Percentiles rank a stretch among this genome's conserved stretches.
Conservation (phyloP, 768 basidiomycete species). For the Podaxis sp. region DNA sequence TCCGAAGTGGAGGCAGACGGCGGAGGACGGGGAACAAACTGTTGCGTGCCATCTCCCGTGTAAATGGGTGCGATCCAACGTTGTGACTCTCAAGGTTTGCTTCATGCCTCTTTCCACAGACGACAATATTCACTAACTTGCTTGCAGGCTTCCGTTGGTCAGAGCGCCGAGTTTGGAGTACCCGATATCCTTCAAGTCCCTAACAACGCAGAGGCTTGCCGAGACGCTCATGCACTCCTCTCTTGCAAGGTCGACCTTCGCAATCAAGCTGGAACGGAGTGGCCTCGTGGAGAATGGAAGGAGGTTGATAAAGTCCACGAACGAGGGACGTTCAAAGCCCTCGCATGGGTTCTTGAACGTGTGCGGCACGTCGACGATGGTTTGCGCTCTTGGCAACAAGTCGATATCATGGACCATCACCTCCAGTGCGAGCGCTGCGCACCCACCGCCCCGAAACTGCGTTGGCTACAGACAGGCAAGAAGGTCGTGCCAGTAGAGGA, state of each 20-base stretch:
- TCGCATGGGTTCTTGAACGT: constrained; percentile 88
- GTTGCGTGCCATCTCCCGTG: constrained; percentile 62
- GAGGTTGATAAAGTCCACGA: constrained; percentile 89
- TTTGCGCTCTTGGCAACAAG: constrained; percentile 66
- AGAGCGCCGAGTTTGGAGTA: constrained; percentile 63
- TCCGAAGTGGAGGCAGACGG: constrained; percentile 76
- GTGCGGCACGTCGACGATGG: constrained; percentile 71
- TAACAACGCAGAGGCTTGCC: constrained; percentile 61
- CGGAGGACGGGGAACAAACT: constrained; percentile 42
- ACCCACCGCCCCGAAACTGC: constrained; percentile 70
- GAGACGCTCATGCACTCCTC: constrained; percentile 74
- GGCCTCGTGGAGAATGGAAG: constrained; percentile 72
- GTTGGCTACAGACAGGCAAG: constrained; percentile 68
- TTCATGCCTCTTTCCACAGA: neutral
- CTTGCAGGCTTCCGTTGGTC: constrained; percentile 49
- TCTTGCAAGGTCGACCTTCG: constrained; percentile 73
- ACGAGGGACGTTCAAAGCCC: constrained; percentile 71
- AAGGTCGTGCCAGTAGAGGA: constrained; percentile 78
- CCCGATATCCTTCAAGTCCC: constrained; percentile 56
- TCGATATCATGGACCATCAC: constrained; percentile 44
- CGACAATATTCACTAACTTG: constrained; percentile 12
- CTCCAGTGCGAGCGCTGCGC: constrained; percentile 78
- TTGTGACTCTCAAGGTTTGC: constrained; percentile 56
- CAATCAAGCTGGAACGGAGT: constrained; percentile 71
- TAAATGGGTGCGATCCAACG: constrained; percentile 57